Percentiles rank a stretch among this genome's conserved stretches.
These are phyloP conservation scores for Rhizophora apiculata DNA, from an alignment of 345 rosid species.

Conservation along the genomic window DNA sequence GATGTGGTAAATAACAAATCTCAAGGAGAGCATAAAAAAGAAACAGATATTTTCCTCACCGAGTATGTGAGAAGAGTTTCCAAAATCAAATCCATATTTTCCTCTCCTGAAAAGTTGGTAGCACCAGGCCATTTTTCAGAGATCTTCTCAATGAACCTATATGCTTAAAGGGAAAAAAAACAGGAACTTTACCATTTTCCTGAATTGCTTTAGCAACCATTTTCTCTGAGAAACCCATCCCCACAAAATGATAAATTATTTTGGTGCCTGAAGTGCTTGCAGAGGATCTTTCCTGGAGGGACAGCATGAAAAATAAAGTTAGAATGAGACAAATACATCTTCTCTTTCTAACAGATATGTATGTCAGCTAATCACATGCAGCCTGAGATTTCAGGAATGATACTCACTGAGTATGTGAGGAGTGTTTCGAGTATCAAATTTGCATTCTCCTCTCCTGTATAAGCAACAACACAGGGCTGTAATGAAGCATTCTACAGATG, in stretches of 20 bases:
- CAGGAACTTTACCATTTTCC: slow-evolving; percentile 43
- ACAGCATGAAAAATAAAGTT: slow-evolving; percentile 10
- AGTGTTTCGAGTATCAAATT: slow-evolving; percentile 53
- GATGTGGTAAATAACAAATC: not conserved
- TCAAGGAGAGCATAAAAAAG: not conserved
- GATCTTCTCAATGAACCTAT: not conserved
- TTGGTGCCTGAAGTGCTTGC: slow-evolving; percentile 45
- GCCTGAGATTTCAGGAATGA: slow-evolving; percentile 10
- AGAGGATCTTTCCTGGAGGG: slow-evolving; percentile 30
- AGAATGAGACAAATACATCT: slow-evolving; percentile 1
- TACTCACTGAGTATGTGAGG: slow-evolving; percentile 48
- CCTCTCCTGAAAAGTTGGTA: slow-evolving; percentile 49
- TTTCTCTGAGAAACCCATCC: slow-evolving; percentile 53
- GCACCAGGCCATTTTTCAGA: not conserved
- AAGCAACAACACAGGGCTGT: slow-evolving; percentile 12
- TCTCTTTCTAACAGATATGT: not conserved
- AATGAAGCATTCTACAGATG: slow-evolving; percentile 2
- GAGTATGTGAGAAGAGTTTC: slow-evolving; percentile 51
- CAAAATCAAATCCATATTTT: slow-evolving; percentile 43
- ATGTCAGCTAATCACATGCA: not conserved
- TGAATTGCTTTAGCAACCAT: slow-evolving; percentile 45
- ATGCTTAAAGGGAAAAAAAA: not conserved
- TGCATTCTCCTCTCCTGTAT: slow-evolving; percentile 48
- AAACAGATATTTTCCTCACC: slow-evolving; percentile 35
- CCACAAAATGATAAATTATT: slow-evolving; percentile 44